Base-by-base conservation (phyloP, 148 eudicot genomes). In the Heliosperma pusillum region DNA sequence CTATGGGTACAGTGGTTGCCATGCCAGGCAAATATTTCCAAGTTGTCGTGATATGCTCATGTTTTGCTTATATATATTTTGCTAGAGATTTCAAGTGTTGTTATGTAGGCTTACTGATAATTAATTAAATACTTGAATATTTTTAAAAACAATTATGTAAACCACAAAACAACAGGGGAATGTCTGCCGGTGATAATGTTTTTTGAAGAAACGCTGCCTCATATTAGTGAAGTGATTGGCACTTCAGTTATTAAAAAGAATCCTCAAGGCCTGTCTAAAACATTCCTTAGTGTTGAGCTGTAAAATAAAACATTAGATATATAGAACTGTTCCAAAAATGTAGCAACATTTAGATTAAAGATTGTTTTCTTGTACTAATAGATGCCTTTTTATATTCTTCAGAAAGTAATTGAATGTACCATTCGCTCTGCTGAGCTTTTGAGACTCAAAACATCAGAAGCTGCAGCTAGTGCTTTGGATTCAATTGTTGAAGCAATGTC, bases 391-490 rank as follows among this genome's bases (percentile, higher is more conserved):
- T 81, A 9, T 44, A 50, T 56, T 71, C 85, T 71, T 75, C 93
- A 94, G 98, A 92, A 86, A 82, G 90, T 90, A 73, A 80, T 78
- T 27, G 83, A 89, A 52, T 76, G 69, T 78, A 75, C 82, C 61
- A 79, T 70, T 70, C 86, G 74, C 73, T 86, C 84, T 84, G 84
- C 83, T 56, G 93, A 87, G 73, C 88, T 90, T 83, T 70, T 94
- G 87, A 83, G 79, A 80, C 82, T 79, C 44, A 80, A 82, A 82
- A 86, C 96, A 60, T 79, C 75, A 40, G 85, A 83, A 77, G 85
- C 87, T 65, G 92, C 97, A 70, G 73, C 45, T 72, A 74, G 68
- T 67, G 93, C 93, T 66, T 83, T 94, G 44, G 84, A 63, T 69
- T 78, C 61, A 50, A 87, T 92, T 78, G 73, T 62, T 26, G 90